A percentile compares a stretch with the other conserved stretches of the same genome.
These are phyloP conservation scores for Rhodamnia argentea DNA, from an alignment of 345 rosid genomes.

Conservation along the genomic window DNA sequence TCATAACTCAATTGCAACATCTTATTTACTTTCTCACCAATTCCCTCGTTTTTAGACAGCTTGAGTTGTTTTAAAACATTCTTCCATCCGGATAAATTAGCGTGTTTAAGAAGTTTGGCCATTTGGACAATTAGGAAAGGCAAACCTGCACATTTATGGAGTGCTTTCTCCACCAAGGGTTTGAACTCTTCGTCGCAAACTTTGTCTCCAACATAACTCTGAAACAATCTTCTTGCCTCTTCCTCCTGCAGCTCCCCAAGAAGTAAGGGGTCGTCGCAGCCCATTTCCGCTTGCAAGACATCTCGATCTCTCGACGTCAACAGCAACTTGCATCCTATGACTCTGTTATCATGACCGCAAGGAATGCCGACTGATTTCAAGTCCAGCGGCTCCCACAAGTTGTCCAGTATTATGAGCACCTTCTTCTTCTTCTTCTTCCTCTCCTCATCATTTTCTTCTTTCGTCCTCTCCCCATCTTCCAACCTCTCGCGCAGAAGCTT, in stretches of 20 bases:
- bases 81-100: fast-evolving
- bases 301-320: neutral
- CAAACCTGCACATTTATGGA: neutral
- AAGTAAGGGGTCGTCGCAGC: fast-evolving
- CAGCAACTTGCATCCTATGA: neutral
- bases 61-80: fast-evolving
- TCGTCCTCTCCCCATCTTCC: too few relatives aligned
- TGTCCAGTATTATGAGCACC: neutral
- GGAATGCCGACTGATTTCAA: neutral
- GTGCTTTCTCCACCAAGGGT: neutral
- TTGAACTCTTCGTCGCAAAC: fast-evolving
- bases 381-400: fast-evolving
- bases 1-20: neutral
- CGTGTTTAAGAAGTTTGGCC: fast-evolving
- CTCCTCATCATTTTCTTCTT: too few relatives aligned
- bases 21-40: fast-evolving
- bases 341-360: neutral
- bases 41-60: fast-evolving
- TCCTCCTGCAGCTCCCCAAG: fast-evolving
- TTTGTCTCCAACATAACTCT: neutral
- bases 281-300: neutral
- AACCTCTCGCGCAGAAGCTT: too few relatives aligned
- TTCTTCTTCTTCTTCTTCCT: neutral
- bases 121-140: neutral
- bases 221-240: neutral